Conservation (phyloP, 225 moss, liverwort and hornwort species). For the Thuidium tamariscinum region DNA sequence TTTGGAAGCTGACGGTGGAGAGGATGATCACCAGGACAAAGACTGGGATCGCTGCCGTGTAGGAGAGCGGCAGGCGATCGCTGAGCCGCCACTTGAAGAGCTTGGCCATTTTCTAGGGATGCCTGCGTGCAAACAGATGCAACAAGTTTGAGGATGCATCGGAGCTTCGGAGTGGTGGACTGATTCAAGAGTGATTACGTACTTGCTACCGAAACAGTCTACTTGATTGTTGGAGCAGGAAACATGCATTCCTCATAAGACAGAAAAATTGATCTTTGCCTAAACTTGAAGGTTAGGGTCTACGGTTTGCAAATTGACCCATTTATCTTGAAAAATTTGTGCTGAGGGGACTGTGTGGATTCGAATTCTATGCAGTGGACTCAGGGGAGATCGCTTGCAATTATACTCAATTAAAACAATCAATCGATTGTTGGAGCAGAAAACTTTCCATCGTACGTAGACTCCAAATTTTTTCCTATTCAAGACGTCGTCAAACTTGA, state of each 20-base stretch:
- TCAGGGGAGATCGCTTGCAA: background rate
- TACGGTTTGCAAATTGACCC: background rate
- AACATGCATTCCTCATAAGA: background rate
- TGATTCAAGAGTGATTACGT: background rate
- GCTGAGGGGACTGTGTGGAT: too few relatives aligned
- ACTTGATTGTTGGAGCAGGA: background rate
- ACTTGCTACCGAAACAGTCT: background rate
- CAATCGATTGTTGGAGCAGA: background rate
- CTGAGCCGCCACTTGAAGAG: conserved; percentile 10
- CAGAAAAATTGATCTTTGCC: background rate
- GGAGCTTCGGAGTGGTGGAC: background rate
- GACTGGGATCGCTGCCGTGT: background rate
- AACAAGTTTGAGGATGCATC: background rate
- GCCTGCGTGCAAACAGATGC: background rate
- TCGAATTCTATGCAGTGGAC: background rate
- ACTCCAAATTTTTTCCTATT: background rate
- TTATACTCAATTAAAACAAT: background rate
- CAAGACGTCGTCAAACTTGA: background rate
- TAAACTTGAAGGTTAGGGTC: background rate
- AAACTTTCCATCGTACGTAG: background rate
- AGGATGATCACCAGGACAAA: conserved; percentile 14
- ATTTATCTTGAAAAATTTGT: background rate
- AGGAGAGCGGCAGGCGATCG: conserved; percentile 1
- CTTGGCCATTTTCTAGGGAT: conserved; percentile 7
- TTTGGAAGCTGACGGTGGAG: conserved; percentile 6